Evolutionary conservation across 2,329 filamentous ascomycete species (phyloP).

Genomic region (Epichloe typhina): DNA sequence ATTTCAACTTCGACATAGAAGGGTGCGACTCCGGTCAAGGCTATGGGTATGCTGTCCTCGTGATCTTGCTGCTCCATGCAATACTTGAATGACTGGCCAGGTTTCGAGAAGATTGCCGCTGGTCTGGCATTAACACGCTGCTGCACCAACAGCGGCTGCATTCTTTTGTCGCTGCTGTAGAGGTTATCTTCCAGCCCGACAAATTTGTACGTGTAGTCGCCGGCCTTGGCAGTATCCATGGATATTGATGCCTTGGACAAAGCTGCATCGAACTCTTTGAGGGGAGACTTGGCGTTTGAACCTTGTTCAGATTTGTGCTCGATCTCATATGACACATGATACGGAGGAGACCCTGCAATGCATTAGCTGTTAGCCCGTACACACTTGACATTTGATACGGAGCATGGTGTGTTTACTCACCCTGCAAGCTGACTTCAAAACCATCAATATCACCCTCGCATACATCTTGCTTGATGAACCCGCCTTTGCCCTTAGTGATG

Average conservation of each 20-base stretch:
- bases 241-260: conserved; percentile 64
- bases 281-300: conserved; percentile 50
- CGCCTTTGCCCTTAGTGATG: conserved; percentile 35
- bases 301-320: conserved; percentile 57
- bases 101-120: conserved; percentile 66
- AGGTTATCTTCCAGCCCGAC: conserved; percentile 70
- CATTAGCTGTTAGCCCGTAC: conserved; percentile 17
- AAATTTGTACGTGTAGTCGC: conserved; percentile 78
- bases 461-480: conserved; percentile 64
- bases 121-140: conserved; percentile 80
- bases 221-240: conserved; percentile 75
- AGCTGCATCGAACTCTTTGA: conserved; percentile 62
- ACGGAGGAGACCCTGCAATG: conserved; percentile 58
- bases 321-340: conserved; percentile 69
- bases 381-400: not conserved
- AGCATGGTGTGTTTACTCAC: conserved; percentile 29
- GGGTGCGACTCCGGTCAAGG: conserved; percentile 68
- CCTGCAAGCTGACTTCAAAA: conserved; percentile 68
- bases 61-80: conserved; percentile 73
- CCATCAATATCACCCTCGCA: conserved; percentile 92
- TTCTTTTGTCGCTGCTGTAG: conserved; percentile 62
- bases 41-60: conserved; percentile 80
- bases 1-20: conserved; percentile 89
- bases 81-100: conserved; percentile 89
- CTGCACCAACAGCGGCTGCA: conserved; percentile 54